Evolutionary conservation across 2,329 filamentous ascomycete species (phyloP).

Genomic region (Beauveria rudraprayagi): DNA sequence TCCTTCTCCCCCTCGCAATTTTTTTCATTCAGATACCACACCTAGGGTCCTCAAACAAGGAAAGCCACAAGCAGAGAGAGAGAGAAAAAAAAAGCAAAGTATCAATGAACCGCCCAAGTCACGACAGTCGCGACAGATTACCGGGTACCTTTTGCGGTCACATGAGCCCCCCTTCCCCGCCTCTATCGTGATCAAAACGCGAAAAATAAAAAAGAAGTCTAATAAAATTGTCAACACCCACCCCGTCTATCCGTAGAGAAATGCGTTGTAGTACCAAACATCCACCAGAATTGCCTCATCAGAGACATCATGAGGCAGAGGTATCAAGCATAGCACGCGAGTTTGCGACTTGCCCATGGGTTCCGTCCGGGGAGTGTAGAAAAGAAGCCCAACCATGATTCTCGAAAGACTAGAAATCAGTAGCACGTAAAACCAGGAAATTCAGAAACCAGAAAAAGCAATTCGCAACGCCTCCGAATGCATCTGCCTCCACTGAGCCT

Average conservation of each 20-base stretch:
- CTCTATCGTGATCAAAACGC: slow-evolving; percentile 19
- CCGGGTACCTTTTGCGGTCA: slow-evolving; percentile 10
- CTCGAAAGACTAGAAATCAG: slow-evolving; percentile 14
- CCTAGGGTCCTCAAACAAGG: background rate
- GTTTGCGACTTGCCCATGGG: slow-evolving; percentile 12
- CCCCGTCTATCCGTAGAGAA: slow-evolving; percentile 19
- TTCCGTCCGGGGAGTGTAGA: slow-evolving; percentile 10
- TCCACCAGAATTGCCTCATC: slow-evolving; percentile 7
- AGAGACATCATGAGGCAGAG: background rate
- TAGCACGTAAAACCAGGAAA: slow-evolving; percentile 20
- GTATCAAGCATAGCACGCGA: slow-evolving; percentile 6
- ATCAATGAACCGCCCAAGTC: slow-evolving; percentile 7
- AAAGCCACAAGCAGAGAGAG: slow-evolving; percentile 4
- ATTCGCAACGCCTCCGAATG: slow-evolving; percentile 30
- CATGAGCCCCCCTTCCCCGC: slow-evolving; percentile 9
- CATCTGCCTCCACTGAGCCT: slow-evolving; percentile 24
- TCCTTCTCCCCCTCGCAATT: background rate
- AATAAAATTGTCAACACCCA: slow-evolving; percentile 22
- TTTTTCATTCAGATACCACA: background rate
- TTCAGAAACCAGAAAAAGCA: slow-evolving; percentile 16
- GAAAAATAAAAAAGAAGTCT: slow-evolving; percentile 15
- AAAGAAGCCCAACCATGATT: slow-evolving; percentile 14
- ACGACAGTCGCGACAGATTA: slow-evolving; percentile 6
- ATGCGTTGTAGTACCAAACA: slow-evolving; percentile 14
- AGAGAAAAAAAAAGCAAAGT: slow-evolving; percentile 4